Evolutionary conservation across 176 grass and related monocot genomes (phyloP).

Genomic region (Triticum aestivum): DNA sequence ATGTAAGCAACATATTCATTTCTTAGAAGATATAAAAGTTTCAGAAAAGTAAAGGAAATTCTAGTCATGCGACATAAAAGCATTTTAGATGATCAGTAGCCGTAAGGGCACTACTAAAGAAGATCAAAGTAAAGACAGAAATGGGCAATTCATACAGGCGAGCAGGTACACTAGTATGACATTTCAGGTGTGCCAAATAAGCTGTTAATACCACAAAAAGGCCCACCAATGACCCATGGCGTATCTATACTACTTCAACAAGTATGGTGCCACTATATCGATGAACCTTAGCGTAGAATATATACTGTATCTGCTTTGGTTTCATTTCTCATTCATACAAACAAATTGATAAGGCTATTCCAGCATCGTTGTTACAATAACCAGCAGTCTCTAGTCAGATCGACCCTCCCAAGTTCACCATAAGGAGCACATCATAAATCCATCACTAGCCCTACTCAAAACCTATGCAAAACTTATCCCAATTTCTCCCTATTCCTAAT

Average conservation of each 20-base stretch:
- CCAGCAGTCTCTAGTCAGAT: neutral
- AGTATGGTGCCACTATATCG: neutral
- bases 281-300: neutral
- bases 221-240: neutral
- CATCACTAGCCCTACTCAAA: neutral
- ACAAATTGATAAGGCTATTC: neutral
- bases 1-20: neutral
- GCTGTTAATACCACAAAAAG: neutral
- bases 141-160: neutral
- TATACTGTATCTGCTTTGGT: neutral
- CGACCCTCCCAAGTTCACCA: neutral
- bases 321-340: no score
- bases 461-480: neutral
- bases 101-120: neutral
- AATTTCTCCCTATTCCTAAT: neutral
- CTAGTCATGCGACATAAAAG: neutral
- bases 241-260: neutral
- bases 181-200: neutral
- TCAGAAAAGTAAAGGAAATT: neutral
- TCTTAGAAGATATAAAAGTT: neutral
- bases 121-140: neutral
- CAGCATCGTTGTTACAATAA: neutral
- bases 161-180: neutral
- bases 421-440: neutral
- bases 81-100: neutral